Conservation (phyloP, 2,329 filamentous ascomycete genomes). For the Knufia fluminis region DNA sequence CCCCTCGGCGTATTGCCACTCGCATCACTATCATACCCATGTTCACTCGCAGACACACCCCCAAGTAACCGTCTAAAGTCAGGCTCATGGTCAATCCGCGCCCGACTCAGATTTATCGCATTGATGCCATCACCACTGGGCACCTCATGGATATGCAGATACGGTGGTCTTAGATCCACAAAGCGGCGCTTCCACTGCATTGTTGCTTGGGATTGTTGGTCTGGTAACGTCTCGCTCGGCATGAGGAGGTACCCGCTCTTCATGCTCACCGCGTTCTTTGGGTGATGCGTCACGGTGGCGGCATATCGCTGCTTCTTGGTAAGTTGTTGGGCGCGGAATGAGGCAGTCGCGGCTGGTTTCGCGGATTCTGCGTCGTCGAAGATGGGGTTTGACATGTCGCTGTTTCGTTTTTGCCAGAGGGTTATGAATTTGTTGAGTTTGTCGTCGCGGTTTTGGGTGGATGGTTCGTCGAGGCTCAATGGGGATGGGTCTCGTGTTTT, state of each 20-base stretch:
- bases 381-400: conserved; percentile 32
- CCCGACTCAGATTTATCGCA: conserved; percentile 79
- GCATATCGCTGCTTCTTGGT: conserved; percentile 51
- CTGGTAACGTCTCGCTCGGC: conserved; percentile 57
- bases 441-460: conserved; percentile 21
- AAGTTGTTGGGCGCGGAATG: conserved; percentile 30
- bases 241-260: conserved; percentile 84
- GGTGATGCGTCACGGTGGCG: conserved; percentile 65
- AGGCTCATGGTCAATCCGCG: conserved; percentile 84
- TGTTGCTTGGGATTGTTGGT: conserved; percentile 31
- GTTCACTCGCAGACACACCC: conserved; percentile 31
- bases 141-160: conserved; percentile 79
- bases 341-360: conserved; percentile 18
- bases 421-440: conserved; percentile 33
- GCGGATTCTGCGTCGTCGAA: conserved; percentile 29
- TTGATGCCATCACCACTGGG: conserved; percentile 83
- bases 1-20: conserved; percentile 23
- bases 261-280: conserved; percentile 70
- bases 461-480: not conserved
- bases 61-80: conserved; percentile 72
- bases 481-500: conserved; percentile 13
- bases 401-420: conserved; percentile 26
- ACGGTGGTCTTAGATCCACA: conserved; percentile 82
- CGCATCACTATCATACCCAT: conserved; percentile 24
- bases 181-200: conserved; percentile 86